phyloP scores from a whole-genome alignment of 768 basidiomycete genomes.

The Kwoniella dendrophila region DNA sequence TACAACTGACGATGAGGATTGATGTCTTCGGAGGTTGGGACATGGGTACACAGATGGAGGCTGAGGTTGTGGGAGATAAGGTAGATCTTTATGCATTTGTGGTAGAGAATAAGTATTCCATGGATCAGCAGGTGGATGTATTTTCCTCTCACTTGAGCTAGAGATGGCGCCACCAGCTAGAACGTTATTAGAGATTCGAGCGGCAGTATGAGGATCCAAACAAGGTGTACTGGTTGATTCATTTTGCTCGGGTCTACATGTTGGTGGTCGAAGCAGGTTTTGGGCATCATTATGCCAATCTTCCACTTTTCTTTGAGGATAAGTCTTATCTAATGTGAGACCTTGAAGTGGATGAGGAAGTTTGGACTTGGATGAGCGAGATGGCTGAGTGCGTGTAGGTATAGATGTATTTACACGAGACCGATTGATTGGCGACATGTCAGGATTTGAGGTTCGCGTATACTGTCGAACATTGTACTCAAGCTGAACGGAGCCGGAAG shows the following conservation, averaged over 20 bases:
- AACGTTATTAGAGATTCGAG: constrained; percentile 6
- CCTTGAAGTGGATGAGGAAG: constrained; percentile 14
- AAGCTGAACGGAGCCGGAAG: not conserved
- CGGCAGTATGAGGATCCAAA: constrained; percentile 8
- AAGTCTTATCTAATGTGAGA: constrained; percentile 11
- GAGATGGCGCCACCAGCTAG: not conserved
- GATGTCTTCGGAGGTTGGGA: not conserved
- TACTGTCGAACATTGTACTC: constrained; percentile 18
- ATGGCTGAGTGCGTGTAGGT: not conserved
- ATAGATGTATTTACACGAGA: not conserved
- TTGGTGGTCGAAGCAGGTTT: constrained; percentile 8
- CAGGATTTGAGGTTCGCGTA: not conserved
- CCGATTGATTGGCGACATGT: not conserved
- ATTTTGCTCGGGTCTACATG: not conserved
- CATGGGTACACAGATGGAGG: not conserved
- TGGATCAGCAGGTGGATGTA: constrained; percentile 11
- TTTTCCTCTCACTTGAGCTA: not conserved
- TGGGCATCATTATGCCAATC: constrained; percentile 20
- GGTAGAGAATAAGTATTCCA: constrained; percentile 10
- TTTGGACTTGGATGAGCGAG: not conserved
- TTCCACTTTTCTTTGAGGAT: constrained; percentile 9
- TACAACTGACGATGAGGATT: not conserved
- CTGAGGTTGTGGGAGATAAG: constrained; percentile 9
- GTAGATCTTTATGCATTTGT: constrained; percentile 9
- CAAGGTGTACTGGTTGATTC: not conserved